Evolutionary conservation across 306 rosid genomes (phyloP).

Genomic region (Cucurbita pepo): DNA sequence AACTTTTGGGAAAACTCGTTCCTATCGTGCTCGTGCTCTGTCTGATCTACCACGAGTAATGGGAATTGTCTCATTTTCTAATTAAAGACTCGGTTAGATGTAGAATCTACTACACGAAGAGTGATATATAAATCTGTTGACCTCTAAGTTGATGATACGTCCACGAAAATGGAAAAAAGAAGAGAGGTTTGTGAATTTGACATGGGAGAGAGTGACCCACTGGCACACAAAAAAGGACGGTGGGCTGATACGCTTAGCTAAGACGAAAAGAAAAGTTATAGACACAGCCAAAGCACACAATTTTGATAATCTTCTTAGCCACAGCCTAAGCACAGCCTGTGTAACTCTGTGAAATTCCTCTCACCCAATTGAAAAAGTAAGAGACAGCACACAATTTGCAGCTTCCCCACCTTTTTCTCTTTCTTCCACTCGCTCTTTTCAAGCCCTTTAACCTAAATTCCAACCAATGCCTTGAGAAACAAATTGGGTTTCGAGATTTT

Average conservation of each 20-base stretch:
- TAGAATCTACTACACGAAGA: too few relatives aligned
- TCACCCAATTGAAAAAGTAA: slow-evolving; percentile 6
- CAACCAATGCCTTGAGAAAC: not conserved
- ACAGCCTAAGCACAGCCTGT: slow-evolving; percentile 15
- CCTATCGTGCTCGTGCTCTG: too few relatives aligned
- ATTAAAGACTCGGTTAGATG: too few relatives aligned
- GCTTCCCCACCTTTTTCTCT: slow-evolving; percentile 6
- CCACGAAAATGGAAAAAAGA: not conserved
- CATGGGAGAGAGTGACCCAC: not conserved
- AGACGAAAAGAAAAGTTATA: not conserved
- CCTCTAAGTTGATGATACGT: too few relatives aligned
- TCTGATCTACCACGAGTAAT: too few relatives aligned
- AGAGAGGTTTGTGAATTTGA: not conserved
- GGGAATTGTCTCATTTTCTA: too few relatives aligned
- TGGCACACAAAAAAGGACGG: not conserved
- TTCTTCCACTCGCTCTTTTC: not conserved
- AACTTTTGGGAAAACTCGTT: too few relatives aligned
- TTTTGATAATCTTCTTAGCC: not conserved
- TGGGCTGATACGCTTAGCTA: not conserved
- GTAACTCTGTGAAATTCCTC: slow-evolving; percentile 7
- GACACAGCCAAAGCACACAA: too few relatives aligned
- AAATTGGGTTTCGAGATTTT: not conserved
- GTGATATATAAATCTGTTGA: too few relatives aligned
- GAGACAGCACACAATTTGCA: slow-evolving; percentile 10
- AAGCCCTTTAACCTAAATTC: not conserved